phyloP scores from a whole-genome alignment of 2,329 filamentous ascomycete genomes.

The Aspergillaceae sp. region DNA sequence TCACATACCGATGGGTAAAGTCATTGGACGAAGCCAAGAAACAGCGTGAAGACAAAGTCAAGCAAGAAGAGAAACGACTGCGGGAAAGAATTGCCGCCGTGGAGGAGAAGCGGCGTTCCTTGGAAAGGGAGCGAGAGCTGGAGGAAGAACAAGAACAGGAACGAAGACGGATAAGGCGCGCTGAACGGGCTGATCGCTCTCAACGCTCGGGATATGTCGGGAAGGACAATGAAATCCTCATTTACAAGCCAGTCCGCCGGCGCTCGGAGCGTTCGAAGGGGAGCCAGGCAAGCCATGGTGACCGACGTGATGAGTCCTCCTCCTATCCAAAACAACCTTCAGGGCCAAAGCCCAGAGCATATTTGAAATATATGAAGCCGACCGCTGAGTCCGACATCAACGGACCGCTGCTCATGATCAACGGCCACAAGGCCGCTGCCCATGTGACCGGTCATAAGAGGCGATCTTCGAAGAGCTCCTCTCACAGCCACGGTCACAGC shows the following conservation, averaged over 20 bases:
- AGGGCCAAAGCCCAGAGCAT: conserved; percentile 18
- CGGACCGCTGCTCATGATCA: conserved; percentile 31
- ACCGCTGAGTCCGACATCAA: conserved; percentile 33
- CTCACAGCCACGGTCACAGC: conserved; percentile 14
- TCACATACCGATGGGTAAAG: conserved; percentile 27
- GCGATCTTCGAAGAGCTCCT: conserved; percentile 21
- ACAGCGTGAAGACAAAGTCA: conserved; percentile 27
- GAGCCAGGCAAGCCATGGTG: neutral
- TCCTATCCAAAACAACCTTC: conserved; percentile 22
- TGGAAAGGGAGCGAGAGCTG: neutral
- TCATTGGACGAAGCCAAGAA: conserved; percentile 29
- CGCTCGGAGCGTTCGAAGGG: conserved; percentile 19
- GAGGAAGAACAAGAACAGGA: conserved; percentile 6
- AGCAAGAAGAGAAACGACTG: conserved; percentile 12
- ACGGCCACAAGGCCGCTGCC: conserved; percentile 24
- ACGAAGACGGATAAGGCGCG: conserved; percentile 5
- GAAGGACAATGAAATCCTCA: conserved; percentile 8
- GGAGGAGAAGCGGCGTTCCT: conserved; percentile 13
- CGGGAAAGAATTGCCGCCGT: conserved; percentile 12
- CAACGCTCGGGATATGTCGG: conserved; percentile 2
- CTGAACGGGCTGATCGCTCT: conserved; percentile 9
- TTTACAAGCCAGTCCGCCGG: conserved; percentile 10
- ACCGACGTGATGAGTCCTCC: conserved; percentile 3
- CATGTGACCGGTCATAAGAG: conserved; percentile 22
- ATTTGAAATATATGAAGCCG: conserved; percentile 27